These are phyloP conservation scores for Aspergillus cristatus DNA, from an alignment of 495 filamentous ascomycete species.

Conservation along the genomic window DNA sequence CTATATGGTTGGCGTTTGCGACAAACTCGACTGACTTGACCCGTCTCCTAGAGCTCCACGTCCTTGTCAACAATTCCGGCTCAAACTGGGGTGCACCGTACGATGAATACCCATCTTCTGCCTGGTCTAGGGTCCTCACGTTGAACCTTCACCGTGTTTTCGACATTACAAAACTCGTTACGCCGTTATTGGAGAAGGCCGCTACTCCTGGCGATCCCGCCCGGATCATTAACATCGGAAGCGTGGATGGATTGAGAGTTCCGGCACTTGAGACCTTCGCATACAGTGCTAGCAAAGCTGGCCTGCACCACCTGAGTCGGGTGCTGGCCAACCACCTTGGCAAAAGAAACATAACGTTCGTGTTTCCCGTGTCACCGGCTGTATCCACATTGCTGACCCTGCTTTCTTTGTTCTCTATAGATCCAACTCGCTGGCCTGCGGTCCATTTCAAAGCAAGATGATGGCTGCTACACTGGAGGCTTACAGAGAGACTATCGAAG, in stretches of 20 bases:
- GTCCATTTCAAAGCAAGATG: conserved; percentile 78
- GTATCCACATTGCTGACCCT: background rate
- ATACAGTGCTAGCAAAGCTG: conserved; percentile 68
- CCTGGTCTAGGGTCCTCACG: conserved; percentile 65
- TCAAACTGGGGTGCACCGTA: conserved; percentile 61
- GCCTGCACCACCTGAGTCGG: conserved; percentile 62
- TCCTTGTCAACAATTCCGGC: conserved; percentile 76
- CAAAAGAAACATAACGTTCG: conserved; percentile 57
- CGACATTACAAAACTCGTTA: conserved; percentile 63
- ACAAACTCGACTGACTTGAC: background rate
- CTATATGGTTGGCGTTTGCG: background rate
- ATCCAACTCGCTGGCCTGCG: conserved; percentile 64
- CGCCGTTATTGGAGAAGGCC: conserved; percentile 58
- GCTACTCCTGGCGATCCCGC: conserved; percentile 40
- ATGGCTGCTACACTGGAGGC: conserved; percentile 61
- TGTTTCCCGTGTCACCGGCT: background rate
- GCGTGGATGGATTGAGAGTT: conserved; percentile 59
- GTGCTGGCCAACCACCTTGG: conserved; percentile 65
- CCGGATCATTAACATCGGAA: conserved; percentile 69
- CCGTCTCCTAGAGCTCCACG: conserved; percentile 49
- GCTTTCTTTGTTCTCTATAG: conserved; percentile 13
- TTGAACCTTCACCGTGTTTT: conserved; percentile 77
- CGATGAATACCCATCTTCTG: conserved; percentile 57
- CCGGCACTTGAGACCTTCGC: conserved; percentile 65
- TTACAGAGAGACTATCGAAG: conserved; percentile 53